phyloP scores from a whole-genome alignment of 2,329 filamentous ascomycete species.

The Diaporthe citrichinensis region DNA sequence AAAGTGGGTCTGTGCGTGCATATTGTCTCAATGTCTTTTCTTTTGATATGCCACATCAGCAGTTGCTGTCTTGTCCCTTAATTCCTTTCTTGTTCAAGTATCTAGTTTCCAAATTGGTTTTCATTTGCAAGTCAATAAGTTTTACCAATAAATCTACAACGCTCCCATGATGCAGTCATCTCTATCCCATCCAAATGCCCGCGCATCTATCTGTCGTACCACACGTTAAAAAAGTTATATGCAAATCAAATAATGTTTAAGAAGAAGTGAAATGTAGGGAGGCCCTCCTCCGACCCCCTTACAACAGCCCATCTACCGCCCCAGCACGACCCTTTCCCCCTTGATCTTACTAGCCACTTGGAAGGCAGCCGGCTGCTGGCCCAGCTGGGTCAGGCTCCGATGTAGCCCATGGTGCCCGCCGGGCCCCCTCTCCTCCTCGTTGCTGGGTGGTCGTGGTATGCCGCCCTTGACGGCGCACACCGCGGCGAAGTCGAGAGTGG shows the following conservation, averaged over 20 bases:
- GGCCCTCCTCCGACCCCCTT: not conserved
- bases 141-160: not conserved
- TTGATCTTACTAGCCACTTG: slow-evolving; percentile 37
- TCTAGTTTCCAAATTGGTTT: not conserved
- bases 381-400: slow-evolving; percentile 33
- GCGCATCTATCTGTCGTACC: not conserved
- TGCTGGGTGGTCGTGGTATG: slow-evolving; percentile 1
- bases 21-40: too few relatives aligned
- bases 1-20: too few relatives aligned
- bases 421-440: not conserved
- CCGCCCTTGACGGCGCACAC: slow-evolving; percentile 31
- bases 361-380: slow-evolving; percentile 26
- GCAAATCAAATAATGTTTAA: not conserved
- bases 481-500: slow-evolving; percentile 33
- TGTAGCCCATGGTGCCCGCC: slow-evolving; percentile 1
- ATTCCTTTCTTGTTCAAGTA: not conserved
- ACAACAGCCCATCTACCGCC: not conserved
- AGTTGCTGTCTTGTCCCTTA: too few relatives aligned
- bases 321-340: slow-evolving; percentile 29
- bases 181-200: not conserved
- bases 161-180: slow-evolving; percentile 27
- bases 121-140: not conserved
- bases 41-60: too few relatives aligned
- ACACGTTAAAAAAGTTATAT: slow-evolving; percentile 10
- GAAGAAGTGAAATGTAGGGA: not conserved